phyloP scores from a whole-genome alignment of 2,329 filamentous ascomycete species.

The Stagonosporopsis tanaceti region DNA sequence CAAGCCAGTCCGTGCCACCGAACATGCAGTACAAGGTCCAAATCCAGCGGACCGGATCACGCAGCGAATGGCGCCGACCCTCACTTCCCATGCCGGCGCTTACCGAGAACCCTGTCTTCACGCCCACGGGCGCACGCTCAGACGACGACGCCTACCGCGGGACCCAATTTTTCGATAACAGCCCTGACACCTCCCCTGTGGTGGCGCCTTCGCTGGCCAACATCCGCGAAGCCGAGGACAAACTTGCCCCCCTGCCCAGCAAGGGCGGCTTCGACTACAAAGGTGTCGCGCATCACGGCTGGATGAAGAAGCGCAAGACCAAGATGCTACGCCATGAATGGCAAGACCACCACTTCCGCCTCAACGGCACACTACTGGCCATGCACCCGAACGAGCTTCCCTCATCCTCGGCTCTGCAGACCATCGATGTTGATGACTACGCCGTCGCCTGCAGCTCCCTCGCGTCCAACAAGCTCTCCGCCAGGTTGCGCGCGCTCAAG shows the following conservation, averaged over 20 bases:
- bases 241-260: conserved; percentile 41
- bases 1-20: conserved; percentile 90
- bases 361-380: conserved; percentile 68
- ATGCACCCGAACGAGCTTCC: conserved; percentile 69
- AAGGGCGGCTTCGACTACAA: conserved; percentile 49
- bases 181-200: conserved; percentile 45
- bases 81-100: conserved; percentile 76
- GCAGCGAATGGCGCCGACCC: conserved; percentile 64
- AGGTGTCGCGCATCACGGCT: conserved; percentile 77
- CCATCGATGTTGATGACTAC: conserved; percentile 88
- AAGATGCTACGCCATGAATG: conserved; percentile 90
- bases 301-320: conserved; percentile 94
- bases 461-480: conserved; percentile 81
- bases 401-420: conserved; percentile 73
- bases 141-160: conserved; percentile 47
- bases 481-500: conserved; percentile 82
- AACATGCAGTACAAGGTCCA: conserved; percentile 81
- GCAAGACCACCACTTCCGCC: conserved; percentile 89
- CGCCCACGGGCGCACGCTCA: conserved; percentile 43
- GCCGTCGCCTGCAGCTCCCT: conserved; percentile 83
- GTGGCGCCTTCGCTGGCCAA: conserved; percentile 39
- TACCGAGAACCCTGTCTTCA: conserved; percentile 67
- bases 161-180: conserved; percentile 45
- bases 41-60: conserved; percentile 56
- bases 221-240: conserved; percentile 30